Evolutionary conservation across 352 stramenopile species (phyloP).

Genomic region (Globisporangium cylindrosporum): DNA sequence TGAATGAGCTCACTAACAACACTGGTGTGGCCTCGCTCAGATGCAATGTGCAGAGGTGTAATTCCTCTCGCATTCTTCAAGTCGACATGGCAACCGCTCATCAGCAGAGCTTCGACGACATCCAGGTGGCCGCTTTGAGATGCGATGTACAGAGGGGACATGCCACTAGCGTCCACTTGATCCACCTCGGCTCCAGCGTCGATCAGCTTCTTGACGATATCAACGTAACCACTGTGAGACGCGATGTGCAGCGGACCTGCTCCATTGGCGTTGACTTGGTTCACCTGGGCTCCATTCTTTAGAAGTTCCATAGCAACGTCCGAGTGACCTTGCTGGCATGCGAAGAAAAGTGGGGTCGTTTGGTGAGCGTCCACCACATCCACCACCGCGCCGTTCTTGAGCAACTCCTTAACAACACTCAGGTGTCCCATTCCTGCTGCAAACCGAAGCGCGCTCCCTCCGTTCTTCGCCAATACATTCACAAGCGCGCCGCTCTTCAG

Average conservation of each 20-base stretch:
- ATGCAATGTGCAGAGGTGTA: no score
- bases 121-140: slow-evolving; percentile 7
- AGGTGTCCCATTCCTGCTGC: not conserved
- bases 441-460: not conserved
- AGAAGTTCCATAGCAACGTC: not conserved
- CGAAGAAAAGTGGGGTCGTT: not conserved
- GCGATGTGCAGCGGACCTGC: slow-evolving; percentile 9
- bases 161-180: not conserved
- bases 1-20: slow-evolving; percentile 6
- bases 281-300: not conserved
- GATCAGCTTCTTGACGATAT: slow-evolving; percentile 4
- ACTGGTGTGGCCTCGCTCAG: not conserved
- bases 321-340: not conserved
- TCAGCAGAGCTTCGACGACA: slow-evolving; percentile 2
- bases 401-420: slow-evolving; percentile 38
- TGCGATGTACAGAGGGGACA: slow-evolving; percentile 6
- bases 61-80: not conserved
- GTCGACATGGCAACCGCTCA: not conserved
- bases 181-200: not conserved
- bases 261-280: not conserved
- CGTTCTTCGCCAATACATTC: not conserved
- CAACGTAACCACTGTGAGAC: not conserved
- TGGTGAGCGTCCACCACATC: not conserved
- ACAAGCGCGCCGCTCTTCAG: not conserved
- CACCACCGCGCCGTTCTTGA: slow-evolving; percentile 1